Conservation (phyloP, 371 early-diverging fungal species). For the Actinomortierella wolfii region DNA sequence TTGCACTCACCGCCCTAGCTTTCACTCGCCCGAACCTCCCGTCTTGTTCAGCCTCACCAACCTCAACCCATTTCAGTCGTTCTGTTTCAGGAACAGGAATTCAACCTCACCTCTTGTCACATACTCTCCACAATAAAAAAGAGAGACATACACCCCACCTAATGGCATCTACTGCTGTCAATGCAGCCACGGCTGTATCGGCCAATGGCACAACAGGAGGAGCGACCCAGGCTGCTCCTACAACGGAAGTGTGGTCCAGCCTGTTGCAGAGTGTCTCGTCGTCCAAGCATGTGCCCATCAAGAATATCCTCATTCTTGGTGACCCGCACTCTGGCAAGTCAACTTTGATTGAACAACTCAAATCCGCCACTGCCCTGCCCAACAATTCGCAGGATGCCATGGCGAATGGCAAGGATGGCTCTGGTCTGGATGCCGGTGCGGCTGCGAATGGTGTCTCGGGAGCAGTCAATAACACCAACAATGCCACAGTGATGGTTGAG, state of each 20-base stretch:
- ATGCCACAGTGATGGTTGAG: slow-evolving; percentile 61
- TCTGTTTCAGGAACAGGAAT: too few relatives aligned
- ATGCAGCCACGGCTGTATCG: slow-evolving; percentile 4
- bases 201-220: slow-evolving; percentile 1
- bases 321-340: slow-evolving; percentile 81
- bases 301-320: slow-evolving; percentile 73
- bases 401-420: slow-evolving; percentile 51
- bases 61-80: too few relatives aligned
- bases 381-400: slow-evolving; percentile 18
- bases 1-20: too few relatives aligned
- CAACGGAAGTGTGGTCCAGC: slow-evolving; percentile 74
- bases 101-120: too few relatives aligned
- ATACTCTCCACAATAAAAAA: too few relatives aligned
- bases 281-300: slow-evolving; percentile 69
- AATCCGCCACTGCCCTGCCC: slow-evolving; percentile 62
- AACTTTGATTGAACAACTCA: slow-evolving; percentile 70
- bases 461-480: slow-evolving; percentile 47
- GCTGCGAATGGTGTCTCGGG: slow-evolving; percentile 28
- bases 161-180: not conserved
- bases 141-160: too few relatives aligned
- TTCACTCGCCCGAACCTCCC: too few relatives aligned
- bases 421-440: slow-evolving; percentile 21
- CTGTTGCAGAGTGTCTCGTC: slow-evolving; percentile 75
- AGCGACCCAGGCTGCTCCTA: slow-evolving; percentile 5
- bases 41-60: too few relatives aligned